These are phyloP conservation scores for Sporisorium scitamineum DNA, from an alignment of 1,284 basidiomycete species.

Conservation along the genomic window DNA sequence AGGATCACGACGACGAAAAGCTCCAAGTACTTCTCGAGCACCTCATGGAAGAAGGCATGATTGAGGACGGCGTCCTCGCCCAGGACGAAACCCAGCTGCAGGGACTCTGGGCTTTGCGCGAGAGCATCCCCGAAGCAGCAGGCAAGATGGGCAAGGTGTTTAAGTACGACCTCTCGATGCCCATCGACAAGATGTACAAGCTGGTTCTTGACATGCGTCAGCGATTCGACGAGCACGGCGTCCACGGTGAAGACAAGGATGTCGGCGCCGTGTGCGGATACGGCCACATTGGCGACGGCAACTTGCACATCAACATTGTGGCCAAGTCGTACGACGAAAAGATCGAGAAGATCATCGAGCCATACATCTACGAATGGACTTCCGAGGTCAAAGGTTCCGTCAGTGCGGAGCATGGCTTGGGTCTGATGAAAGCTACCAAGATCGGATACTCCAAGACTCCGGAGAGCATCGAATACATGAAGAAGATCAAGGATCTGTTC, in stretches of 20 bases:
- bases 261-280: slow-evolving; percentile 80
- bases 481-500: slow-evolving; percentile 87
- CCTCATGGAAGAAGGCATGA: slow-evolving; percentile 81
- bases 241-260: slow-evolving; percentile 77
- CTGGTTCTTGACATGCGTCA: slow-evolving; percentile 86
- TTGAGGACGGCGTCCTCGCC: slow-evolving; percentile 91
- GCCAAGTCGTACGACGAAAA: slow-evolving; percentile 84
- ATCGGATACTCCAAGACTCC: slow-evolving; percentile 87
- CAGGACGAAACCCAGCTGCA: slow-evolving; percentile 91
- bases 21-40: slow-evolving; percentile 82
- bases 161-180: slow-evolving; percentile 97
- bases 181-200: slow-evolving; percentile 86
- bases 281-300: slow-evolving; percentile 96
- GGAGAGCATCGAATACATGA: slow-evolving; percentile 88
- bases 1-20: slow-evolving; percentile 98
- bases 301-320: slow-evolving; percentile 94
- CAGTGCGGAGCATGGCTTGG: slow-evolving; percentile 96
- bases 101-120: slow-evolving; percentile 92
- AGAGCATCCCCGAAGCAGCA: slow-evolving; percentile 90
- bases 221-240: slow-evolving; percentile 79
- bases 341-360: slow-evolving; percentile 88
- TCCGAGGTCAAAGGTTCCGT: slow-evolving; percentile 79
- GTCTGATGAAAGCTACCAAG: slow-evolving; percentile 92
- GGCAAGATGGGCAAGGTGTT: slow-evolving; percentile 95
- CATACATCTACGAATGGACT: slow-evolving; percentile 94